Percentiles rank a stretch among this genome's conserved stretches.
Conservation (phyloP, 139 green algal genomes). For the Closterium sp. region DNA sequence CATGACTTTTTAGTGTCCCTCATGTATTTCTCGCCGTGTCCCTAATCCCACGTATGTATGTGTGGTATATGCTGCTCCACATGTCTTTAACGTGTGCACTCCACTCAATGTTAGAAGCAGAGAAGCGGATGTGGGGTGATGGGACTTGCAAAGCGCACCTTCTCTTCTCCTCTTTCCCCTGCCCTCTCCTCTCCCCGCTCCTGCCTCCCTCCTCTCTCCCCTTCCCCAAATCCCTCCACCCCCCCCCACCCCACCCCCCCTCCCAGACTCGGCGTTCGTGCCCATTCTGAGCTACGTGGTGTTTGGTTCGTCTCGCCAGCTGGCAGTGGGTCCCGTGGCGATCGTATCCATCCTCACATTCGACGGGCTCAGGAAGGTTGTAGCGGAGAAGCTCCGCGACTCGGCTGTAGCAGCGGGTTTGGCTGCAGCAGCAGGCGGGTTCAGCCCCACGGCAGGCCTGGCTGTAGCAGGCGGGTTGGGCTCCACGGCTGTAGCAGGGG, state of each 20-base stretch:
- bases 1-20: too few relatives aligned
- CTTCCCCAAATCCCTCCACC: not conserved
- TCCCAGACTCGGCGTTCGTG: slow-evolving; percentile 72
- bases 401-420: not conserved
- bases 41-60: too few relatives aligned
- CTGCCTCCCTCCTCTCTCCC: not conserved
- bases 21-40: too few relatives aligned
- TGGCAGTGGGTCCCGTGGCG: slow-evolving; percentile 71
- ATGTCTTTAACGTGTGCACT: too few relatives aligned
- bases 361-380: slow-evolving; percentile 11
- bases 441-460: too few relatives aligned
- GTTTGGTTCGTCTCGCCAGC: slow-evolving; percentile 69
- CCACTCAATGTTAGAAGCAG: too few relatives aligned
- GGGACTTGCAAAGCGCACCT: too few relatives aligned
- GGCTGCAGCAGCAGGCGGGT: not conserved
- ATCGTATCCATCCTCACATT: slow-evolving; percentile 28
- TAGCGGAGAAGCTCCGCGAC: not conserved
- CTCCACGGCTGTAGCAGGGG: not conserved
- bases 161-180: too few relatives aligned
- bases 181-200: not conserved
- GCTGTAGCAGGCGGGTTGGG: too few relatives aligned
- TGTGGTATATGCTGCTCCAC: too few relatives aligned
- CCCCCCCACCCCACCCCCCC: too few relatives aligned
- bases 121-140: too few relatives aligned
- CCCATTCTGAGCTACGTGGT: slow-evolving; percentile 73